Evolutionary conservation across 2,329 filamentous ascomycete genomes (phyloP).

Genomic region (Pseudogymnoascus sp.): DNA sequence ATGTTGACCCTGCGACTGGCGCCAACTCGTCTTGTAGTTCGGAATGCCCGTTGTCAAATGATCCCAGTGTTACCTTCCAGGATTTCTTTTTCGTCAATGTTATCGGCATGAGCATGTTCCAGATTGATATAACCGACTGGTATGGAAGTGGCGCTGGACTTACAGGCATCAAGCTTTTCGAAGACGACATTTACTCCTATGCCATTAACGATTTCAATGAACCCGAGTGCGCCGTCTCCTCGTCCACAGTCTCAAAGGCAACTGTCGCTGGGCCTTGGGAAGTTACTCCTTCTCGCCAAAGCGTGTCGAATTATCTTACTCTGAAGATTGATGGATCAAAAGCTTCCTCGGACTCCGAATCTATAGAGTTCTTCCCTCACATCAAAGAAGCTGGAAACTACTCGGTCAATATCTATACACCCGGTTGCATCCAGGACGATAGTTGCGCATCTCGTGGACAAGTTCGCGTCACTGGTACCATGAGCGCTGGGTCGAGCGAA

Average conservation of each 20-base stretch:
- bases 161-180: slow-evolving; percentile 77
- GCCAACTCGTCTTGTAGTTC: slow-evolving; percentile 68
- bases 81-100: slow-evolving; percentile 87
- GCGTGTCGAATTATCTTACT: slow-evolving; percentile 70
- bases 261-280: slow-evolving; percentile 70
- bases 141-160: slow-evolving; percentile 82
- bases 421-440: slow-evolving; percentile 75
- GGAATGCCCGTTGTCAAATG: slow-evolving; percentile 74
- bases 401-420: slow-evolving; percentile 83
- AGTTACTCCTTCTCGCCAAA: slow-evolving; percentile 59
- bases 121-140: slow-evolving; percentile 78
- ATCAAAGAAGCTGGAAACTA: slow-evolving; percentile 89
- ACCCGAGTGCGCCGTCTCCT: slow-evolving; percentile 64
- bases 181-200: slow-evolving; percentile 78
- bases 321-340: slow-evolving; percentile 53
- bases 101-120: slow-evolving; percentile 82
- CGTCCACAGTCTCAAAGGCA: slow-evolving; percentile 54
- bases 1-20: slow-evolving; percentile 67
- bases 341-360: slow-evolving; percentile 50
- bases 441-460: slow-evolving; percentile 71
- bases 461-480: slow-evolving; percentile 71
- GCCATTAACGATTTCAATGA: slow-evolving; percentile 86
- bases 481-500: slow-evolving; percentile 45
- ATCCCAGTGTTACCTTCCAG: slow-evolving; percentile 61
- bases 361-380: slow-evolving; percentile 75